Conservation (phyloP, 2,329 filamentous ascomycete species). For the Colletotrichum sidae region DNA sequence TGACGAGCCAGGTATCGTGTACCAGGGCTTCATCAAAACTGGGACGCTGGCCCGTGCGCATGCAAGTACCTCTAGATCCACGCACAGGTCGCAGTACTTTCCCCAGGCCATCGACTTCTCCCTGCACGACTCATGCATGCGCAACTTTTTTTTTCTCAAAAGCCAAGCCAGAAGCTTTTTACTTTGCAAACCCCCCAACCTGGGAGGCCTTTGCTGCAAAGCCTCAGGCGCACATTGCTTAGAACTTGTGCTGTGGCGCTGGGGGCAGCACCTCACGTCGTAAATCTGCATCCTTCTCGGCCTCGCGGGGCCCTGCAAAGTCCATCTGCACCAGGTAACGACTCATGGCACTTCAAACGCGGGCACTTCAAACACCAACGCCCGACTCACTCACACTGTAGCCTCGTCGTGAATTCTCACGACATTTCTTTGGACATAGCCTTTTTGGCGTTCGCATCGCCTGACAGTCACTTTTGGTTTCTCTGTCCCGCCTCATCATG, state of each 20-base stretch:
- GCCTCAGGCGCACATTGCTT: too few relatives aligned
- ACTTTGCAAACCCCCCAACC: background rate
- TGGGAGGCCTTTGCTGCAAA: too few relatives aligned
- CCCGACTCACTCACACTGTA: slow-evolving; percentile 7
- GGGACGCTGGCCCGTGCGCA: slow-evolving; percentile 26
- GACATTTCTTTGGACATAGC: background rate
- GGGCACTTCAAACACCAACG: slow-evolving; percentile 30
- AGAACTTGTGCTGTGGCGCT: too few relatives aligned
- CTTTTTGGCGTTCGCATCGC: background rate
- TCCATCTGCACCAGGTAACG: slow-evolving; percentile 22
- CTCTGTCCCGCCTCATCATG: background rate
- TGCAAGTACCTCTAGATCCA: slow-evolving; percentile 23
- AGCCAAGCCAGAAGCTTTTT: slow-evolving; percentile 25
- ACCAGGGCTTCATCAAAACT: slow-evolving; percentile 21
- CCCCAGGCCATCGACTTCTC: slow-evolving; percentile 13
- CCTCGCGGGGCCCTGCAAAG: slow-evolving; percentile 19
- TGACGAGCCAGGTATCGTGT: slow-evolving; percentile 31
- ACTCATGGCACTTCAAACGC: slow-evolving; percentile 36
- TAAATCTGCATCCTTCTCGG: slow-evolving; percentile 1
- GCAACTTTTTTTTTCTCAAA: slow-evolving; percentile 13
- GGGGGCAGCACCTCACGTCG: too few relatives aligned
- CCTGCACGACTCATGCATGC: slow-evolving; percentile 35
- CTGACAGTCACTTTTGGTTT: background rate
- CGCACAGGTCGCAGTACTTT: slow-evolving; percentile 29
- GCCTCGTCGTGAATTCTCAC: slow-evolving; percentile 23